Evolutionary conservation across 2,329 filamentous ascomycete species (phyloP), one percentile per base, ranked within the genome.

Genomic region (Pseudogymnoascus sp.): DNA sequence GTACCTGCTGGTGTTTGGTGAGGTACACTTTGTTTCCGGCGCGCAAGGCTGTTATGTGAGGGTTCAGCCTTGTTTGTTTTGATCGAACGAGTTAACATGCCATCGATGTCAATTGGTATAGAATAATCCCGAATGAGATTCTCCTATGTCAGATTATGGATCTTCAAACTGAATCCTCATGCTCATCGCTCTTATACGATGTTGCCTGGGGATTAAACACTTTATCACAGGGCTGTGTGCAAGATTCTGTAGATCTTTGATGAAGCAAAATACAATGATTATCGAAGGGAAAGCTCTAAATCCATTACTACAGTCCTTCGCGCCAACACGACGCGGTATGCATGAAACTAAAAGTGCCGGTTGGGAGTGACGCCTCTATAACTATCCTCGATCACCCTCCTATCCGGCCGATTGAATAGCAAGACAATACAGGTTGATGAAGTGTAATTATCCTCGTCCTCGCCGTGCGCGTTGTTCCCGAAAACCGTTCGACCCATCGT

Each of bases 401-500:
- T 57, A 57, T 57, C 51, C 51, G 51, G 51, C 51, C 26, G 51
- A 57, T 57, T 57, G 51, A 57, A 57, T 18, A 57, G 51, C 51
- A 57, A 57, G 51, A 57, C 51, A 57, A 57, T 57, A 57, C 51
- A 57, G 51, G 51, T 57, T 57, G 51, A 34, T 57, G 51, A 57
- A 57, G 51, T 57, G 51, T 57, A 57, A 57, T 34, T 57, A 57
- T 57, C 51, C 51, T 57, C 51, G 51, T 57, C 51, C 29, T 57
- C 29, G 26, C 51, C 10, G 51, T 34, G 51, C 51, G 51, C 51
- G 51, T 34, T 57, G 51, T 34, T 57, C 51, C 51, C 51, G 51
- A 34, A 57, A 34, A 57, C 51, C 51, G n/a, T 57, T 57, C 51
- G 51, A 57, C 59, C 39, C 59, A 61, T 61, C 59, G 59, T 61